Evolutionary conservation across 768 basidiomycete genomes (phyloP), one percentile per base, ranked within the genome.

Genomic region (Punctularia strigosozonata): DNA sequence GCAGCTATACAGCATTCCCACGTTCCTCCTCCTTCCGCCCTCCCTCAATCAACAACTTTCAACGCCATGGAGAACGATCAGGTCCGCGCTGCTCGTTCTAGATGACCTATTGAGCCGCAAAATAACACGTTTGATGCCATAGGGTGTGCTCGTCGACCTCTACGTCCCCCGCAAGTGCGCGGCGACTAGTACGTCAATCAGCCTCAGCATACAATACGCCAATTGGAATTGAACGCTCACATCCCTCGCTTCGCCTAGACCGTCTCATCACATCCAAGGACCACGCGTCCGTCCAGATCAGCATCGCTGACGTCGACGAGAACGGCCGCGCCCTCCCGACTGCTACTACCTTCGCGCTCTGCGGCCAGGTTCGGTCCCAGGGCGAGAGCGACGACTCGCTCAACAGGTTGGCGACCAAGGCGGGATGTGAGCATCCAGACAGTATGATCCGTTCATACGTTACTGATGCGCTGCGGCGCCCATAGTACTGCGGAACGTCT

Each of bases 131-230:
- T 44, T 44, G 36, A 50, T 14, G 6, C 22, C 36, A 25, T 46
- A 95, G 88, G 94, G 95, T 68, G 73, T 87, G 61, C 92, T 99
- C 63, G 95, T 99, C 59, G 95, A 98, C 75, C 91, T 99, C 66
- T 99, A 99, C 71, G 92, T 98, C 58, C 95, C 95, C 65, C 88
- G 95, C 75, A 98, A 98, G 67, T 98, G 95, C 64, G 78, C 90
- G 59, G 91, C 92, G 39, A 94, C 91, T 53, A 92, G 91, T 95
- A 57, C 59, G 87, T 77, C 43, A n/a, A n/a, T n/a, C n/a, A n/a
- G n/a, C n/a, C n/a, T n/a, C n/a, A n/a, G n/a, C n/a, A n/a, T 43
- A 43, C 24, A 26, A 23, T n/a, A 13, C 15, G 13, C 25, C 15
- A 18, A 26, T 6, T 23, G 18, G 12, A 20, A 22, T 30, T 30